Percentiles rank a stretch among this genome's conserved stretches.
These are phyloP conservation scores for Xylaria sp. DNA, from an alignment of 2,329 filamentous ascomycete species.

Conservation along the genomic window DNA sequence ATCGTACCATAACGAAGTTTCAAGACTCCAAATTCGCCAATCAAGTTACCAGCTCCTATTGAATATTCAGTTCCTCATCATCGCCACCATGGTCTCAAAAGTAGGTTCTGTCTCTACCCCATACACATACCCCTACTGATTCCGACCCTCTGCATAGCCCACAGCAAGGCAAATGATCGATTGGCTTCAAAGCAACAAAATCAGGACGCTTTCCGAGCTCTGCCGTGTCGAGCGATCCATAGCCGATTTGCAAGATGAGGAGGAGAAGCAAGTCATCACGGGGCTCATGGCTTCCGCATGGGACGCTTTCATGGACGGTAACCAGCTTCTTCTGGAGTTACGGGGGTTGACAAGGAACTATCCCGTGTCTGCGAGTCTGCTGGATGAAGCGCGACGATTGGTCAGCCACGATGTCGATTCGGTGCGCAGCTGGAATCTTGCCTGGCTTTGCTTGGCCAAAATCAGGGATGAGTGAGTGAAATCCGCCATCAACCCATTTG, in stretches of 20 bases:
- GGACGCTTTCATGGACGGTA: conserved; percentile 65
- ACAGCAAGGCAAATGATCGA: conserved; percentile 52
- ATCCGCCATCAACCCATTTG: neutral
- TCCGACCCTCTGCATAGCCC: conserved; percentile 22
- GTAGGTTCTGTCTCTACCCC: too few species aligned
- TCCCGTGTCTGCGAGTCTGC: conserved; percentile 59
- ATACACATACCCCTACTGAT: neutral
- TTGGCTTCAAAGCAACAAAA: conserved; percentile 58
- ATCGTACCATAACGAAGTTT: too few species aligned
- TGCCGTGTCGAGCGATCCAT: conserved; percentile 65
- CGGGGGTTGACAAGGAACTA: conserved; percentile 61
- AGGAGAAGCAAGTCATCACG: conserved; percentile 54
- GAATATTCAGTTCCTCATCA: too few species aligned
- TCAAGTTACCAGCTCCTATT: too few species aligned
- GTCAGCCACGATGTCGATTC: conserved; percentile 60
- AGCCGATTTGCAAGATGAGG: conserved; percentile 50
- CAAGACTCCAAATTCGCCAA: too few species aligned
- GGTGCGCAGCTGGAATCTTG: conserved; percentile 69
- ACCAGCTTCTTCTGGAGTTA: conserved; percentile 66
- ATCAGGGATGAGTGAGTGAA: conserved; percentile 57
- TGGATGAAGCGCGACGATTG: conserved; percentile 59
- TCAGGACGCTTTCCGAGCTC: conserved; percentile 69
- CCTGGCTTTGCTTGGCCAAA: conserved; percentile 65
- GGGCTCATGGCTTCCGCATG: conserved; percentile 65
- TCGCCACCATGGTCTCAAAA: too few species aligned